Evolutionary conservation across 768 basidiomycete species (phyloP), one percentile per base, ranked within the genome.

Genomic region (Lactifluus volemus): DNA sequence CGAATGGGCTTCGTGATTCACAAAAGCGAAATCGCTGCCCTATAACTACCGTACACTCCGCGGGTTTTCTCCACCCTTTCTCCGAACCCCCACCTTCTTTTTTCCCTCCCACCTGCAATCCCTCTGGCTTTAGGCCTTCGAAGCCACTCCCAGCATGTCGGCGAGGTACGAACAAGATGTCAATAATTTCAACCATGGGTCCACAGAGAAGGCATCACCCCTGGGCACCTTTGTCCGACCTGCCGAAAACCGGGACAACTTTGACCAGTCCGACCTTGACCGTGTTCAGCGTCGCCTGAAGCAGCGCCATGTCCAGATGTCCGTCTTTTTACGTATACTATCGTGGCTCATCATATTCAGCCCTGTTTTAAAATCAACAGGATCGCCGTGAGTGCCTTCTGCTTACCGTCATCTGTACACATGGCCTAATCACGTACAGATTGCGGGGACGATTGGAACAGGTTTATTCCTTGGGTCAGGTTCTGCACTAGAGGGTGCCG

Each of bases 251-350:
- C 64, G 64, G 29, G 73, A 72, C 70, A 74, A 77, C 48, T 80
- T 86, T 61, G 81, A 85, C 64, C 77, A 74, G n/a, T 77, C 80
- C 57, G 84, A 86, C 68, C 74, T 84, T 52, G 88, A 89, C 68
- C 78, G 76, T 34, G 86, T 90, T 5, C 88, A 89, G 67, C 80
- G 88, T 32, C 80, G 81, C 41, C 78, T 89, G 41, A 83, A 87
- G 72, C 86, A 88, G 72, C 82, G 87, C 34, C 87, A 89, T 81
- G 83, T 87, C 14, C 88, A 89, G 70, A 89, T 89, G 87, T 84
- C 67, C 55, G 81, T 73, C 58, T 53, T n/a, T 36, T 49, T 34
- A 14, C 30, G 52, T 36, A 34, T 34, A 5, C 9, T 5, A 6
- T 41, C 41, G 10, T 38, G n/a, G 25, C 21, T 39, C 32, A 38